phyloP scores from a whole-genome alignment of 257 asterid species.

The Nyctanthes arbortristis region DNA sequence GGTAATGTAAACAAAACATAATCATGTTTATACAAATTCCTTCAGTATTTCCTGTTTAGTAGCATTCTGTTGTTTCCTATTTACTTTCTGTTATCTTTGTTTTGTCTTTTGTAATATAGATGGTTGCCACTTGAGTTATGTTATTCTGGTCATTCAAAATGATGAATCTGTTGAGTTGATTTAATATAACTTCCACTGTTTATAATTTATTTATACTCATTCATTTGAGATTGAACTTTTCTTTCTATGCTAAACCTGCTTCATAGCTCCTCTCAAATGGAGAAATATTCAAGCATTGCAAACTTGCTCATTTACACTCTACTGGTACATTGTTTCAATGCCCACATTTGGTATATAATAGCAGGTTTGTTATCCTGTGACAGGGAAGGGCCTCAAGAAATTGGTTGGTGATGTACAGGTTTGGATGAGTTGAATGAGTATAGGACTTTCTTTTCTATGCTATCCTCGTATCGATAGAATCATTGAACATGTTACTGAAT shows the following conservation, averaged over 20 bases:
- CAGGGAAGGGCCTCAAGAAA: conserved; percentile 80
- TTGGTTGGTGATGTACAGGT: conserved; percentile 76
- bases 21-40: background rate
- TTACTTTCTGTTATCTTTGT: conserved; percentile 3
- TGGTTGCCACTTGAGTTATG: too few species aligned
- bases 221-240: too few species aligned
- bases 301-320: background rate
- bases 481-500: conserved; percentile 33
- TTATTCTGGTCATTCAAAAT: too few species aligned
- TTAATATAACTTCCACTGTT: too few species aligned
- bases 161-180: too few species aligned
- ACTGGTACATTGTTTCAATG: background rate
- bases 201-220: too few species aligned
- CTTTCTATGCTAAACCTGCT: too few species aligned
- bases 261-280: too few species aligned
- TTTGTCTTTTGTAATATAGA: too few species aligned
- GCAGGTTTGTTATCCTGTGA: conserved; percentile 34
- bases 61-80: background rate
- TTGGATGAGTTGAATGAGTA: conserved; percentile 29
- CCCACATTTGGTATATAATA: conserved; percentile 19
- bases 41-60: conserved; percentile 2
- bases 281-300: background rate
- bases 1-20: conserved; percentile 1
- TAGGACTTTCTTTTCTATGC: conserved; percentile 15
- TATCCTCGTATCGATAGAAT: conserved; percentile 14